Evolutionary conservation across 768 basidiomycete genomes (phyloP).

Genomic region (Russula virescens): DNA sequence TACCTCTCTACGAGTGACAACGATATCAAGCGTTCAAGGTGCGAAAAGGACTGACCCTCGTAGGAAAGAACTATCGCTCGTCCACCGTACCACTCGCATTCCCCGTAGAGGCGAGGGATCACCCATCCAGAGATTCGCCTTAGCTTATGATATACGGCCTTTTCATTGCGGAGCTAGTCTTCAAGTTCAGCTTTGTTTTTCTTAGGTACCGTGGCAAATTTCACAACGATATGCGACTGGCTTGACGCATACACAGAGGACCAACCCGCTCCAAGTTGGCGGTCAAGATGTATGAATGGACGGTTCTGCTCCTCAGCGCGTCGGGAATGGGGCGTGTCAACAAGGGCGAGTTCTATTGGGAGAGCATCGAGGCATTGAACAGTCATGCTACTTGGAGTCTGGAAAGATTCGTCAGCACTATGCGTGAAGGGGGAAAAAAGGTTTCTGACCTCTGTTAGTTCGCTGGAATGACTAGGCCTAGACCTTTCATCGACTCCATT

Average conservation of each 20-base stretch:
- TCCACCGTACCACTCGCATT: no score
- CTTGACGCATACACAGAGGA: no score
- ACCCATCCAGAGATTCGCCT: no score
- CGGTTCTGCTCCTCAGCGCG: not conserved
- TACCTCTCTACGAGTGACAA: no score
- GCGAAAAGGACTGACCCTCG: not conserved
- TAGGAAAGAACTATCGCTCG: conserved; percentile 4
- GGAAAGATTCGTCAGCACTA: not conserved
- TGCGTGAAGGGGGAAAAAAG: not conserved
- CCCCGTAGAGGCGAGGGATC: no score
- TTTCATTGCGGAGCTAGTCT: not conserved
- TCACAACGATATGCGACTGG: not conserved
- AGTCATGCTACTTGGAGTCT: not conserved
- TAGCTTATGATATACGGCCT: no score
- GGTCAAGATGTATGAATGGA: not conserved
- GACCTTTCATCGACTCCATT: not conserved
- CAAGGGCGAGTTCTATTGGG: not conserved
- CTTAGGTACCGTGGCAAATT: not conserved
- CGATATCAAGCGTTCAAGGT: not conserved
- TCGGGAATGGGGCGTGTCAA: not conserved
- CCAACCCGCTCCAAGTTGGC: not conserved
- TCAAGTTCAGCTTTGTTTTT: not conserved
- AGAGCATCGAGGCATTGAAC: no score
- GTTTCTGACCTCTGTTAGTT: not conserved
- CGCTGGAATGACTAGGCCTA: not conserved